Conservation (phyloP, 768 basidiomycete genomes). For the Scleroderma bovista region DNA sequence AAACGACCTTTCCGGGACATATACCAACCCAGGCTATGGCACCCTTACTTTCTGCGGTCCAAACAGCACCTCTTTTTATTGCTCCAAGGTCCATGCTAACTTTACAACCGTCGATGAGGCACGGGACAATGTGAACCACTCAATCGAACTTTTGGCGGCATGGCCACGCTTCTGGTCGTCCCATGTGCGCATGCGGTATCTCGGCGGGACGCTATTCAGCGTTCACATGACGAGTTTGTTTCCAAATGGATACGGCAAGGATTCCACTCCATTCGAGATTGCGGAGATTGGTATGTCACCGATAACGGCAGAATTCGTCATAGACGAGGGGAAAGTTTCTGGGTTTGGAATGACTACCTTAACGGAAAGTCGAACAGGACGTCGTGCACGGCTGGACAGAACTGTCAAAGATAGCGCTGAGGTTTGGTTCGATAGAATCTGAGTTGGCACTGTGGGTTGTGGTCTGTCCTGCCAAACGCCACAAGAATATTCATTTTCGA, state of each 20-base stretch:
- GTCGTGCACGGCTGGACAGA: conserved; percentile 12
- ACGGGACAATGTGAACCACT: background rate
- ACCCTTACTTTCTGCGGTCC: conserved; percentile 33
- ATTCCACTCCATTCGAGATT: conserved; percentile 29
- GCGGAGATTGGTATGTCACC: background rate
- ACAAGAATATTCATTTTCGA: no score
- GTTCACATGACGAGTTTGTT: conserved; percentile 24
- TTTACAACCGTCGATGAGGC: conserved; percentile 24
- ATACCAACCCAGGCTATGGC: conserved; percentile 34
- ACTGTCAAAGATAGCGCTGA: conserved; percentile 23
- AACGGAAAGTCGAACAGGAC: conserved; percentile 14
- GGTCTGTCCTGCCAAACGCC: no score
- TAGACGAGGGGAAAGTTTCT: conserved; percentile 21
- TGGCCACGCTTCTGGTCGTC: conserved; percentile 33
- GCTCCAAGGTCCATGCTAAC: conserved; percentile 19
- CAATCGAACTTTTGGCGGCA: conserved; percentile 21
- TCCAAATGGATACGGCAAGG: conserved; percentile 34
- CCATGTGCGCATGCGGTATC: conserved; percentile 30
- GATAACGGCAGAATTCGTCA: conserved; percentile 16
- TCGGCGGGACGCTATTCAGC: conserved; percentile 15
- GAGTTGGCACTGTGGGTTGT: no score
- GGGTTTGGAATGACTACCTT: conserved; percentile 25
- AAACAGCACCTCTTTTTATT: conserved; percentile 15
- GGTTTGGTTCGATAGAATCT: conserved; percentile 26
- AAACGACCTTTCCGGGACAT: conserved; percentile 32